A percentile compares a stretch with the other conserved stretches of the same genome.
Conservation (phyloP, 257 asterid genomes). For the Fraxinus excelsior region DNA sequence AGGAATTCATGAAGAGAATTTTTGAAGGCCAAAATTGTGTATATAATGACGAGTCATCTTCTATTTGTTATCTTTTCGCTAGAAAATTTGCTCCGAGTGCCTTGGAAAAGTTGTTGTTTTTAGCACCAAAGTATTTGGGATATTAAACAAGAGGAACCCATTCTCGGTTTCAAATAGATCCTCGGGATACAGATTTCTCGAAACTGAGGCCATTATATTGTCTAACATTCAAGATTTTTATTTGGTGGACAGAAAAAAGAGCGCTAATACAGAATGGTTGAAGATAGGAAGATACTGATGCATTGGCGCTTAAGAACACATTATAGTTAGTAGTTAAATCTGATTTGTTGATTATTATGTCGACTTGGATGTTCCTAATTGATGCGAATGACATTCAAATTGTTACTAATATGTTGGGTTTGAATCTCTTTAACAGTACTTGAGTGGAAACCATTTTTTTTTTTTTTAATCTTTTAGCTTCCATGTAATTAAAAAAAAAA, state of each 20-base stretch:
- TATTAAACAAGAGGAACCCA: conserved; percentile 27
- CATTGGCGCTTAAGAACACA: too few relatives aligned
- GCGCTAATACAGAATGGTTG: neutral
- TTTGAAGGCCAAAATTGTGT: conserved; percentile 36
- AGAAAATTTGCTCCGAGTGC: conserved; percentile 69
- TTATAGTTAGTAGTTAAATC: too few relatives aligned
- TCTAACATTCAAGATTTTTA: neutral
- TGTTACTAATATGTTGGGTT: too few relatives aligned
- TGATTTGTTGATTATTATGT: too few relatives aligned
- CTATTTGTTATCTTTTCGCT: conserved; percentile 52
- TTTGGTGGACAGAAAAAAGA: neutral
- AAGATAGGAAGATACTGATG: neutral
- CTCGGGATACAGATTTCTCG: neutral
- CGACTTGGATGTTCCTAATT: too few relatives aligned
- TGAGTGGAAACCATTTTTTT: too few relatives aligned
- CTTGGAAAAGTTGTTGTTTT: conserved; percentile 43
- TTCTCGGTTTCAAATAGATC: neutral
- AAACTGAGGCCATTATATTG: neutral
- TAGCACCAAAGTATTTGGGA: conserved; percentile 55
- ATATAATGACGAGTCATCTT: conserved; percentile 40
- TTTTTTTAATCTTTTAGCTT: too few relatives aligned
- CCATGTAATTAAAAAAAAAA: too few relatives aligned
- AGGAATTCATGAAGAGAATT: conserved; percentile 42
- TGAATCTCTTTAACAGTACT: too few relatives aligned
- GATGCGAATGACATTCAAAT: too few relatives aligned